Conservation (phyloP, 1,284 basidiomycete genomes). For the Cystodermella granulosa region DNA sequence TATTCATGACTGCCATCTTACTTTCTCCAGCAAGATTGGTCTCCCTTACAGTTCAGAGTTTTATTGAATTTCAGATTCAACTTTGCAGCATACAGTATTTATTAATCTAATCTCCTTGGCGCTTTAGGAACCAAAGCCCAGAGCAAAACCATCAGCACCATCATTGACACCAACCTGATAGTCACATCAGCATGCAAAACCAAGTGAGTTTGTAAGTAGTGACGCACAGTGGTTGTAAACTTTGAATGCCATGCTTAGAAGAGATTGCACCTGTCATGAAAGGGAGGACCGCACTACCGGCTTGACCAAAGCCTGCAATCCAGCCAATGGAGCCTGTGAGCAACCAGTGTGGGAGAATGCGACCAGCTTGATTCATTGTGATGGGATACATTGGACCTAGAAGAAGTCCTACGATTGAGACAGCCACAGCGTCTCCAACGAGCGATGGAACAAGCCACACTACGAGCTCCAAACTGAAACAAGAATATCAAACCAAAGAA, state of each 20-base stretch:
- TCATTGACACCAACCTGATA: constrained; percentile 20
- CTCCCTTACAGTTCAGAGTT: too few species aligned
- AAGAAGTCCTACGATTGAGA: constrained; percentile 54
- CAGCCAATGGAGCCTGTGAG: constrained; percentile 64
- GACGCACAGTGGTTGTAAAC: constrained; percentile 56
- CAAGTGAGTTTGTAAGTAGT: not conserved
- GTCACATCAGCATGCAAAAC: too few species aligned
- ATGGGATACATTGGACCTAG: constrained; percentile 65
- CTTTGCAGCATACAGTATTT: too few species aligned
- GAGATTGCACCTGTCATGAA: constrained; percentile 59
- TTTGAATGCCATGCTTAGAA: constrained; percentile 50
- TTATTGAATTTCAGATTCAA: too few species aligned
- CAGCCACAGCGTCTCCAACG: constrained; percentile 55
- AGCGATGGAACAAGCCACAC: constrained; percentile 62
- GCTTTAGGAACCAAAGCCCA: constrained; percentile 16
- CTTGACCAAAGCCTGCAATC: constrained; percentile 61
- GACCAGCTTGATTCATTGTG: constrained; percentile 54
- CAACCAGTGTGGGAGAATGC: constrained; percentile 57
- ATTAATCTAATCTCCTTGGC: too few species aligned
- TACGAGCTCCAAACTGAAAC: constrained; percentile 50
- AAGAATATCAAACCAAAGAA: not conserved
- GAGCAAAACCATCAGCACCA: constrained; percentile 17
- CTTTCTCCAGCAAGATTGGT: too few species aligned
- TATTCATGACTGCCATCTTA: too few species aligned
- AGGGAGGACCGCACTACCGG: constrained; percentile 62